Conservation (phyloP, 805 yeast genomes). For the Dipodascopsis uninucleata region DNA sequence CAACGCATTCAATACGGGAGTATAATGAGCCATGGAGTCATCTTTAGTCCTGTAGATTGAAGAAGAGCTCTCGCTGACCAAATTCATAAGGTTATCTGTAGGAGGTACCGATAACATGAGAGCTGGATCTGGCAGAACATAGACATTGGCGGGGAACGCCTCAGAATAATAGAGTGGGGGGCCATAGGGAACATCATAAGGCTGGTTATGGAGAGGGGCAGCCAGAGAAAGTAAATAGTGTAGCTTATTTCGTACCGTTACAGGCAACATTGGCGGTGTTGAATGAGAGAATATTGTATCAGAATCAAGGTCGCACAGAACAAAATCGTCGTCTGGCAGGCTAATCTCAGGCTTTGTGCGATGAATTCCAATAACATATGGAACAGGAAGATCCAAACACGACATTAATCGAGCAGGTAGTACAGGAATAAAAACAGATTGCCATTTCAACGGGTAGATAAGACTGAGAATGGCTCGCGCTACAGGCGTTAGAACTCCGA, state of each 20-base stretch:
- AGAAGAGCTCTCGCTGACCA: constrained; percentile 11
- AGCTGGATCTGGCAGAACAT: constrained; percentile 6
- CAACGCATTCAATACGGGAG: constrained; percentile 8
- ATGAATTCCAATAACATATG: constrained; percentile 26
- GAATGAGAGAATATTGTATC: constrained; percentile 7
- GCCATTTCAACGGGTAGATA: constrained; percentile 25
- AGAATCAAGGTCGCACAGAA: constrained; percentile 24
- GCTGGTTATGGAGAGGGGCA: constrained; percentile 19
- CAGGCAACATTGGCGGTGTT: constrained; percentile 17
- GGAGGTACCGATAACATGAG: constrained; percentile 6
- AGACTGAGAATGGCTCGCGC: constrained; percentile 20
- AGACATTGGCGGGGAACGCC: constrained; percentile 15
- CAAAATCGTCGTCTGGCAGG: constrained; percentile 18
- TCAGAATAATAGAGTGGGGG: constrained; percentile 18
- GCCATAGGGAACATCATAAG: constrained; percentile 13
- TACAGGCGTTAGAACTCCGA: constrained; percentile 17
- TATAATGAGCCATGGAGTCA: background rate
- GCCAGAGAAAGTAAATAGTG: constrained; percentile 8
- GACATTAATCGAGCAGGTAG: constrained; percentile 20
- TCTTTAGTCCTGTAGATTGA: constrained; percentile 6
- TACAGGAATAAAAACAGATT: constrained; percentile 25
- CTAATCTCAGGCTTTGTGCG: constrained; percentile 1
- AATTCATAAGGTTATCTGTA: background rate
- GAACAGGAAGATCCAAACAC: constrained; percentile 28
- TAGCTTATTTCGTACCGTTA: constrained; percentile 15